Conservation (phyloP, 805 yeast genomes). For the Metschnikowia proteae region DNA sequence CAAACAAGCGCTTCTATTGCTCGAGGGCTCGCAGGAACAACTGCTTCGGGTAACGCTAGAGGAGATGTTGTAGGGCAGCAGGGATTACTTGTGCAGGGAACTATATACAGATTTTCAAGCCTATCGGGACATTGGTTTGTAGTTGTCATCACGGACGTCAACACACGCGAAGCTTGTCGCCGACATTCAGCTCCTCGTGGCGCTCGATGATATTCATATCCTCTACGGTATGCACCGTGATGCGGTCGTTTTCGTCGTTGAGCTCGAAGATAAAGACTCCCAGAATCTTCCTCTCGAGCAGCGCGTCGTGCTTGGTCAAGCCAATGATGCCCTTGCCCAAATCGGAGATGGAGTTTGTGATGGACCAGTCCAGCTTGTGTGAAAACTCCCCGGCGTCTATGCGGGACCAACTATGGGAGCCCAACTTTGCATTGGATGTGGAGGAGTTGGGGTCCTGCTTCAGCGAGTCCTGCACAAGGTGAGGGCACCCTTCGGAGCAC, state of each 20-base stretch:
- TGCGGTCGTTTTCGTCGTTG: conserved; percentile 49
- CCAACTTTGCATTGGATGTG: conserved; percentile 38
- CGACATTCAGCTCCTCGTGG: conserved; percentile 9
- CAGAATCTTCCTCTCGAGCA: conserved; percentile 38
- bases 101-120: conserved; percentile 4
- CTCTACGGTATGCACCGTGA: conserved; percentile 64
- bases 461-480: conserved; percentile 24
- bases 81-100: neutral
- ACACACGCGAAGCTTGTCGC: conserved; percentile 16
- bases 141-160: neutral
- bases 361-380: conserved; percentile 15
- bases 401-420: conserved; percentile 40
- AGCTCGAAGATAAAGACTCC: conserved; percentile 69
- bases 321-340: conserved; percentile 34
- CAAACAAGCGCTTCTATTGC: conserved; percentile 7
- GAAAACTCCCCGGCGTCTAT: conserved; percentile 25
- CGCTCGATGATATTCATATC: conserved; percentile 57
- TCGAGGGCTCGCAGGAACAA: conserved; percentile 4
- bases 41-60: conserved; percentile 5
- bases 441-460: conserved; percentile 12
- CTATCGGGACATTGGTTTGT: no score
- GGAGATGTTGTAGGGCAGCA: neutral
- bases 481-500: conserved; percentile 49
- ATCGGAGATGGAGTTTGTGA: conserved; percentile 25
- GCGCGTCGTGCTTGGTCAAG: conserved; percentile 22